phyloP scores from a whole-genome alignment of 305 asterid species.

The Fraxinus nigra region DNA sequence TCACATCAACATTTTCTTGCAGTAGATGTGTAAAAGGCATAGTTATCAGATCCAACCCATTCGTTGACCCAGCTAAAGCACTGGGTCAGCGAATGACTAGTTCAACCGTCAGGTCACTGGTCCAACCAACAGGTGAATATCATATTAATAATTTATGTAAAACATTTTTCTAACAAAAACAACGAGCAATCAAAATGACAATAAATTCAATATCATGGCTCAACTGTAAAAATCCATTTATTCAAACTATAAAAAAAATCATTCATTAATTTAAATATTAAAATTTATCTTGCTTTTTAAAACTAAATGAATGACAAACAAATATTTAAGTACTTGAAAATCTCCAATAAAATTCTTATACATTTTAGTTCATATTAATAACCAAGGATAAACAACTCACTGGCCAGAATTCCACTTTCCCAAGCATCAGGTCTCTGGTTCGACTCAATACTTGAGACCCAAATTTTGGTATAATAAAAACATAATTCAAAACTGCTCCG shows the following conservation, averaged over 20 bases:
- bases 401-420: neutral
- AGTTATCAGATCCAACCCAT: neutral
- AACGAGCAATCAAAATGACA: neutral
- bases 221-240: neutral
- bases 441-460: neutral
- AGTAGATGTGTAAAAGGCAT: neutral
- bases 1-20: neutral
- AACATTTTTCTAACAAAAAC: neutral
- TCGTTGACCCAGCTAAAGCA: neutral
- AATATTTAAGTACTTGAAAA: neutral
- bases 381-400: neutral
- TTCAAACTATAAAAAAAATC: neutral
- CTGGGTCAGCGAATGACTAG: neutral
- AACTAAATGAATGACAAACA: neutral
- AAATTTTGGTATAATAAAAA: neutral
- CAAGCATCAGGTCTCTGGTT: neutral
- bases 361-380: neutral
- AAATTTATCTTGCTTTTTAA: neutral
- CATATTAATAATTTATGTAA: neutral
- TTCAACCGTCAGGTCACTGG: neutral
- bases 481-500: neutral
- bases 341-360: neutral
- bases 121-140: neutral
- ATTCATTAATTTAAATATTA: neutral
- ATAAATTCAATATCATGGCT: neutral